These are phyloP conservation scores for Geotrichum reessii DNA, from an alignment of 1,139 yeast species.

Conservation along the genomic window DNA sequence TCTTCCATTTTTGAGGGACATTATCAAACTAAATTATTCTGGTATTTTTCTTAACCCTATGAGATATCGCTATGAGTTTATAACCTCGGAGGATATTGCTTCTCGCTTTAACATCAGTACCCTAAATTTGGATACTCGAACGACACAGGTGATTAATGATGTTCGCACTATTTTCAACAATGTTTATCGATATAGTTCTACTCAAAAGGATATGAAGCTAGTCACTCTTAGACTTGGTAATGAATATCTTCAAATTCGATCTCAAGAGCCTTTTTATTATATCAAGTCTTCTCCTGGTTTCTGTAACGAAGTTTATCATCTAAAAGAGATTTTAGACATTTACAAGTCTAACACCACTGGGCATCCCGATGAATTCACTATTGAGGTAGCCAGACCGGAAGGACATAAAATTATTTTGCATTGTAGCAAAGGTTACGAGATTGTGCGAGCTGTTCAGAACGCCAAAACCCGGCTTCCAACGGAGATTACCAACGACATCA, in stretches of 20 bases:
- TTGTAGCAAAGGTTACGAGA: slow-evolving; percentile 24
- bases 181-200: slow-evolving; percentile 15
- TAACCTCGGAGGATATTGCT: slow-evolving; percentile 25
- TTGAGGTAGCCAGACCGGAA: slow-evolving; percentile 38
- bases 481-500: neutral
- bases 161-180: slow-evolving; percentile 23
- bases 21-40: slow-evolving; percentile 22
- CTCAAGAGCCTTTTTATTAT: slow-evolving; percentile 48
- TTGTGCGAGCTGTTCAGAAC: slow-evolving; percentile 27
- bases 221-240: slow-evolving; percentile 66
- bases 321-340: slow-evolving; percentile 45
- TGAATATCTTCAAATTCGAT: slow-evolving; percentile 54
- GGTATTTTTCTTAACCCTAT: slow-evolving; percentile 27
- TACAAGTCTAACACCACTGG: slow-evolving; percentile 49
- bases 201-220: slow-evolving; percentile 4
- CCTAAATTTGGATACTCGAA: slow-evolving; percentile 25
- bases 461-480: slow-evolving; percentile 25
- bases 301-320: slow-evolving; percentile 25
- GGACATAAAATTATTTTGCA: slow-evolving; percentile 21
- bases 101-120: slow-evolving; percentile 24
- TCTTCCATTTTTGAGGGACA: slow-evolving; percentile 35
- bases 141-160: slow-evolving; percentile 26
- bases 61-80: slow-evolving; percentile 24
- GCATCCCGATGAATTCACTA: slow-evolving; percentile 51
- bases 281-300: slow-evolving; percentile 31